These are phyloP conservation scores for Lipomyces lipofer DNA, from an alignment of 805 yeast genomes.

Conservation along the genomic window DNA sequence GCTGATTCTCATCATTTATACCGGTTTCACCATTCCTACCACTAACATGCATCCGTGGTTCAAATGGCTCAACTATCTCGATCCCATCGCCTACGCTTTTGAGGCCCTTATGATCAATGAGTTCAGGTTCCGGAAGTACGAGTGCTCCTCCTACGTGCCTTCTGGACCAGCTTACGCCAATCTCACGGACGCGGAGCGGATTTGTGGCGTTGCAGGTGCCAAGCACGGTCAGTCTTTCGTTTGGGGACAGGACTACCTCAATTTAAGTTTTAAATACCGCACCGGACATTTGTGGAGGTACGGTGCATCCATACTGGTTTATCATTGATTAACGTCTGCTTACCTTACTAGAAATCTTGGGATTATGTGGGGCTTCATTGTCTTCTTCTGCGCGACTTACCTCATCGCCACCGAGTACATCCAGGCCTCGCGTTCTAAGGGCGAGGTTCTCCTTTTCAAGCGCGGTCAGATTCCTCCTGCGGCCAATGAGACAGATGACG, in stretches of 20 bases:
- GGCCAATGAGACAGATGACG: constrained; percentile 19
- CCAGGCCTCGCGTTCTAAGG: constrained; percentile 36
- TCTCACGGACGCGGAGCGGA: constrained; percentile 39
- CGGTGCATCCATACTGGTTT: not conserved
- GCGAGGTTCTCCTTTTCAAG: constrained; percentile 26
- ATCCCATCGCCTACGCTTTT: constrained; percentile 49
- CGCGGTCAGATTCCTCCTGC: constrained; percentile 24
- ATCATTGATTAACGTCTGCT: not conserved
- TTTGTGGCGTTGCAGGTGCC: constrained; percentile 62
- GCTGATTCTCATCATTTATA: constrained; percentile 54
- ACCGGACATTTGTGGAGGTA: constrained; percentile 54
- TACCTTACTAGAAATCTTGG: constrained; percentile 52
- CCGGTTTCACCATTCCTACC: constrained; percentile 54
- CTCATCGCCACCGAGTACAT: constrained; percentile 57
- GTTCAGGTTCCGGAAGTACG: constrained; percentile 45
- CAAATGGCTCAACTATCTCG: constrained; percentile 50
- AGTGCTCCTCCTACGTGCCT: constrained; percentile 47
- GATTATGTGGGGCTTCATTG: constrained; percentile 55
- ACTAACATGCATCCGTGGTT: constrained; percentile 52
- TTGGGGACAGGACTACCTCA: constrained; percentile 53
- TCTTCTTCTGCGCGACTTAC: constrained; percentile 58
- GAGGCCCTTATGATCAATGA: constrained; percentile 51
- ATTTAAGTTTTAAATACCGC: constrained; percentile 47
- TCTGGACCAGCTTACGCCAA: constrained; percentile 45
- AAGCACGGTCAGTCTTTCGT: constrained; percentile 52